Conservation (phyloP, 257 asterid genomes). For the Jacaranda mimosifolia region DNA sequence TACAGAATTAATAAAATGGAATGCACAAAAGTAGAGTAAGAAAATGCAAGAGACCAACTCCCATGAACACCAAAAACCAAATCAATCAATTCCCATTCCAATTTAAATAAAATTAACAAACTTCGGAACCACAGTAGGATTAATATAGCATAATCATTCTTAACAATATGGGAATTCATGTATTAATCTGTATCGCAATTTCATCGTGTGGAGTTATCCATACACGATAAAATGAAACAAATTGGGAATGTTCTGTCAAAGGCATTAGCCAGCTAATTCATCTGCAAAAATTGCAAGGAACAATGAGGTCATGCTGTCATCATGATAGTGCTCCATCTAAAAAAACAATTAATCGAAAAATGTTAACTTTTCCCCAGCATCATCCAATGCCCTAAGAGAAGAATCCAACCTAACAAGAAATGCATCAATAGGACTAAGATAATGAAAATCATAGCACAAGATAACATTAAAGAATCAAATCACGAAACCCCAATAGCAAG, state of each 20-base stretch:
- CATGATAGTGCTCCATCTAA: neutral
- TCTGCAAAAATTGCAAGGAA: neutral
- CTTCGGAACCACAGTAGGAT: neutral
- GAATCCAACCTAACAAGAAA: constrained; percentile 3
- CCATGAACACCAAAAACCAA: constrained; percentile 13
- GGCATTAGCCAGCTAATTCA: constrained; percentile 10
- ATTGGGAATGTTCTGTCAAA: constrained; percentile 3
- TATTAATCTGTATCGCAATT: neutral
- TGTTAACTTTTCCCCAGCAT: neutral
- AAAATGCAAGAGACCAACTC: constrained; percentile 6
- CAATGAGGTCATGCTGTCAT: neutral
- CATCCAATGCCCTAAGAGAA: constrained; percentile 2
- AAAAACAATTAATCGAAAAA: neutral
- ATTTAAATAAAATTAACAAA: neutral
- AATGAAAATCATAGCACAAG: neutral
- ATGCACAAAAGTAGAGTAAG: neutral
- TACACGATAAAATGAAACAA: neutral
- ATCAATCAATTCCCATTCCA: neutral
- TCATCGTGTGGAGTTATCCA: neutral
- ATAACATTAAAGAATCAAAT: constrained; percentile 16
- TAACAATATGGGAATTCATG: neutral
- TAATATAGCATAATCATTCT: neutral
- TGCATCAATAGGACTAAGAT: neutral
- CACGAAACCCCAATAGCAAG: constrained; percentile 9
- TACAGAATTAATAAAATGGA: neutral